These are phyloP conservation scores for Lotus japonicus DNA, from an alignment of 306 rosid genomes.

Conservation along the genomic window DNA sequence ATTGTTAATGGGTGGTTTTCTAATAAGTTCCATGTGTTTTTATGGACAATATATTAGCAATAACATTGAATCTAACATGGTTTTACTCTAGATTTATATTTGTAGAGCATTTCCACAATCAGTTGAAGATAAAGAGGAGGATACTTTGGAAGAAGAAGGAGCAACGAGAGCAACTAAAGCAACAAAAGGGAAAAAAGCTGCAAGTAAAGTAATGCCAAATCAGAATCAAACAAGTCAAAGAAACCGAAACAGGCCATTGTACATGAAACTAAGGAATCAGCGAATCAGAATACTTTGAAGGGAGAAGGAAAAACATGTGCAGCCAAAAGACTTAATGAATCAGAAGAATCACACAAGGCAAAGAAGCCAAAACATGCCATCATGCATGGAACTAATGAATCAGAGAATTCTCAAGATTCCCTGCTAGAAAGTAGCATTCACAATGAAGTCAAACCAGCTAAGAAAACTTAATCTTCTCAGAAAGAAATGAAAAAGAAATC, in stretches of 20 bases:
- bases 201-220: neutral
- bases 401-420: slow-evolving; percentile 12
- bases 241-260: slow-evolving; percentile 10
- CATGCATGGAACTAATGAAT: slow-evolving; percentile 9
- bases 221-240: slow-evolving; percentile 7
- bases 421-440: slow-evolving; percentile 7
- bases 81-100: slow-evolving; percentile 44
- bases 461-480: slow-evolving; percentile 5
- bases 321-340: no score
- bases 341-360: neutral
- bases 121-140: slow-evolving; percentile 19
- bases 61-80: neutral
- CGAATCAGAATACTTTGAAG: neutral
- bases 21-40: no score
- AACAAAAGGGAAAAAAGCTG: slow-evolving; percentile 22
- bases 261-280: slow-evolving; percentile 16
- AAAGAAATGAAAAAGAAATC: slow-evolving; percentile 14
- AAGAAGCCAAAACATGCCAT: no score
- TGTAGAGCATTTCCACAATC: slow-evolving; percentile 36
- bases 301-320: no score
- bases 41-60: neutral
- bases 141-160: slow-evolving; percentile 15
- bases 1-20: no score
- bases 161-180: slow-evolving; percentile 15
- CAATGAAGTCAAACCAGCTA: slow-evolving; percentile 5